Evolutionary conservation across 2,329 filamentous ascomycete species (phyloP), one percentile per base, ranked within the genome.

Genomic region (Claviceps fusiformis): DNA sequence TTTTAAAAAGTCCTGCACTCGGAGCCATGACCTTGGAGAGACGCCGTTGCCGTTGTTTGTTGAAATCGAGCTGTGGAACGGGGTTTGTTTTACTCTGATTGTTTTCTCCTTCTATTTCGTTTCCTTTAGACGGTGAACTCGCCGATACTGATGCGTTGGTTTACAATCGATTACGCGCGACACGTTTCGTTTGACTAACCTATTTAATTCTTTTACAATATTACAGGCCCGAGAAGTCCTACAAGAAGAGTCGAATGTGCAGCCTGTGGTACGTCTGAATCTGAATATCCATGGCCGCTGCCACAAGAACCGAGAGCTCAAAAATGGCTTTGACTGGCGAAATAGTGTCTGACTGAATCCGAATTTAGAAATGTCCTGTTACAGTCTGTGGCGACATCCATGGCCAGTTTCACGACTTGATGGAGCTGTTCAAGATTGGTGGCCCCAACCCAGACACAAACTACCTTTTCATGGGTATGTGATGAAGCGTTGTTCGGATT

Each of bases 391-490:
- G 93, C 70, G 93, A 98, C 74, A 98, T 98, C 70, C 93, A 98
- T 73, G 93, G 93, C 62, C 93, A 98, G 74, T 97, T 97, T 71
- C 92, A 97, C 73, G 93, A 98, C 69, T 75, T 98, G 71, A 97
- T 98, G 90, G 93, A 98, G 75, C 83, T 98, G 54, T 98, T 98
- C 81, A 95, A 95, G 76, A 97, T 98, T 71, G 93, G 93, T 63
- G 93, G 93, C 54, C 90, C 91, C 58, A 96, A 95, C 69, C 93
- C 93, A 62, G 93, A 98, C 73, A 97, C 93, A 68, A 97, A 97
- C 77, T 97, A 97, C 74, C 85, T 97, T 62, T 97, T 97, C 77
- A 97, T 98, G 90, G 91, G 89, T 93, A 75, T 68, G 83, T 57
- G 61, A 49, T 53, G 50, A 48, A 33, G 10, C 8, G 4, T 53